Conservation (phyloP, 1,139 yeast genomes). For the Yamadazyma membranifaciens region DNA sequence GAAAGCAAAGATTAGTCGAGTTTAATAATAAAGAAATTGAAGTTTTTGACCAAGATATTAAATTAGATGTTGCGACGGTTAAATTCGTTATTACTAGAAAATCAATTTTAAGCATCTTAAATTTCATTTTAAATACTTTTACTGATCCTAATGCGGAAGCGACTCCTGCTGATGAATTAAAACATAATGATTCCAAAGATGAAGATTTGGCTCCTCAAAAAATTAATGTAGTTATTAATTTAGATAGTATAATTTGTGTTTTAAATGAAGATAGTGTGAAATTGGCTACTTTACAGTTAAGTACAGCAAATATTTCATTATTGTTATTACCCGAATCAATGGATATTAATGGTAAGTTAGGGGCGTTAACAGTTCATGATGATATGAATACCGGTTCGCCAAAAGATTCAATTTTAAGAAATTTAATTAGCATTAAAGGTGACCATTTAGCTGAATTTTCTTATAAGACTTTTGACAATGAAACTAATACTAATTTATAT, state of each 20-base stretch:
- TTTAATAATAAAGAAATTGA: conserved; percentile 58
- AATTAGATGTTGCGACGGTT: conserved; percentile 77
- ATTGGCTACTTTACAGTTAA: conserved; percentile 74
- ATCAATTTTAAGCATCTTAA: conserved; percentile 74
- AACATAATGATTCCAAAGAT: conserved; percentile 59
- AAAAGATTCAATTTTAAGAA: conserved; percentile 58
- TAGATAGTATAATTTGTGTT: conserved; percentile 73
- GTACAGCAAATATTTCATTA: conserved; percentile 69
- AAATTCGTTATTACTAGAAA: conserved; percentile 74
- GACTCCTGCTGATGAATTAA: conserved; percentile 64
- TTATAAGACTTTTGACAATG: conserved; percentile 77
- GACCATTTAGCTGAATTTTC: conserved; percentile 77
- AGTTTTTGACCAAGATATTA: conserved; percentile 74
- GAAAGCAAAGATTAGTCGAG: conserved; percentile 62
- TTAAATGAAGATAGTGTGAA: conserved; percentile 83
- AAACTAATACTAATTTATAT: conserved; percentile 46
- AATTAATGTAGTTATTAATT: conserved; percentile 63
- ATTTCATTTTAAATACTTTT: conserved; percentile 82
- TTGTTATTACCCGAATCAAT: conserved; percentile 73
- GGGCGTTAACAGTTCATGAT: conserved; percentile 78
- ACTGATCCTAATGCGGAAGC: conserved; percentile 75
- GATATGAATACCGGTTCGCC: conserved; percentile 67
- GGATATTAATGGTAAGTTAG: conserved; percentile 73
- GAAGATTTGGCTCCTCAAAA: conserved; percentile 65
- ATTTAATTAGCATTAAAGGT: conserved; percentile 77